A percentile compares a stretch with the other conserved stretches of the same genome.
Evolutionary conservation across 148 eudicot genomes (phyloP).

Genomic region (Chenopodium quinoa): DNA sequence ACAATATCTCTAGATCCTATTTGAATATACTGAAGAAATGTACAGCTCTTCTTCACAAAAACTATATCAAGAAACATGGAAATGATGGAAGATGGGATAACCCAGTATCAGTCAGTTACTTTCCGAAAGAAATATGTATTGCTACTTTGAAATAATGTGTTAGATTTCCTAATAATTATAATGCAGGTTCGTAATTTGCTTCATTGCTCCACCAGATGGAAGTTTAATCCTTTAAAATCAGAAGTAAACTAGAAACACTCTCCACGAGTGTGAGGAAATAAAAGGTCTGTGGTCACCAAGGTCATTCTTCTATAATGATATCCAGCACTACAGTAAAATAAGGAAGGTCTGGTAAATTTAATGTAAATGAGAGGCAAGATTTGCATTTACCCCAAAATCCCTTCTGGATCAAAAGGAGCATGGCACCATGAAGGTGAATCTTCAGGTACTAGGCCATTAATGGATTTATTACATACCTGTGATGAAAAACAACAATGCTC

Average conservation of each 20-base stretch:
- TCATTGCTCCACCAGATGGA: not conserved
- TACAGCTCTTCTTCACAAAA: no score
- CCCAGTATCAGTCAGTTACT: no score
- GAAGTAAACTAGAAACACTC: not conserved
- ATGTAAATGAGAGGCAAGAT: not conserved
- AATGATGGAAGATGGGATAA: no score
- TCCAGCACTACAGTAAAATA: no score
- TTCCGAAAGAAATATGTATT: no score
- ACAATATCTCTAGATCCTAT: no score
- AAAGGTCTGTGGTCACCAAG: not conserved
- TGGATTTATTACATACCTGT: constrained; percentile 65
- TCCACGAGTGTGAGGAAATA: not conserved
- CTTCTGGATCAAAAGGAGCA: constrained; percentile 96
- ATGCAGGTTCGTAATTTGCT: not conserved
- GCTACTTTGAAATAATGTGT: no score
- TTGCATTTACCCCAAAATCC: constrained; percentile 63
- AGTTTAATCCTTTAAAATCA: not conserved
- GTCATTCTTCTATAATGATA: not conserved
- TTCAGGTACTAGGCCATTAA: constrained; percentile 44
- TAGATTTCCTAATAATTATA: not conserved
- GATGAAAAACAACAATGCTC: not conserved
- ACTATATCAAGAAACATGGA: no score
- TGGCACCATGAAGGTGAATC: constrained; percentile 82
- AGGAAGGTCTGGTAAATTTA: not conserved
- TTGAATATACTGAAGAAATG: no score